Base-by-base conservation (phyloP, 2,329 filamentous ascomycete species). In the Cladophialophora exuberans region DNA sequence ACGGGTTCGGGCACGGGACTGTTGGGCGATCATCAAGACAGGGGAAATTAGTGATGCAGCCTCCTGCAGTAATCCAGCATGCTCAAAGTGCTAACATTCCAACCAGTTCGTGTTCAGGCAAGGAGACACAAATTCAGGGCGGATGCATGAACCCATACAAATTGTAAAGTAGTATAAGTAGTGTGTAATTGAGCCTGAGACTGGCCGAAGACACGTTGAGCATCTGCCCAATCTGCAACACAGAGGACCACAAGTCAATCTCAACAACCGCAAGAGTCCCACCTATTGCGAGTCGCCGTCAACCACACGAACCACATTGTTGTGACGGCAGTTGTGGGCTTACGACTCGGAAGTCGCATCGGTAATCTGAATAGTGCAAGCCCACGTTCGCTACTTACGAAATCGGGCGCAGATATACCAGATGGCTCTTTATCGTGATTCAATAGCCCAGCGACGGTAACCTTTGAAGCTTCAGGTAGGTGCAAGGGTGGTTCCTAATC, bases 261-360 rank as follows among this genome's bases (percentile, higher is more conserved):
- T 61, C 41, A 56, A 30, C n/a, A 55, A 43, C 39, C 54, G 47
- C 42, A 42, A 25, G 23, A 44, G 47, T 53, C 48, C 54, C 58
- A 61, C 54, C 35, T 43, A 41, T 46, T 26, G 44, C 41, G 28
- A 38, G 17, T 38, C 35, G 23, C 18, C 17, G 45, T 38, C 35
- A 17, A 23, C 22, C 33, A 38, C 33, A 26, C 38, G 46, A 31
- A 26, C 18, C 10, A 25, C 39, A 18, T 42, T 42, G 26, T 42
- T 22, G 18, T 15, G 39, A 39, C 35, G 35, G 35, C 35, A 20
- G 10, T 39, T 11, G 35, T 39, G 35, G n/a, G 35, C 10, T 7
- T 20, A 20, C 35, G n/a, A 20, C n/a, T 20, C 35, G 35, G 35
- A 9, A 11, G 17, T 39, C 15, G 15, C 35, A 38, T 38, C 35